phyloP scores from a whole-genome alignment of 192 early-diverging fungal species.

The Coemansia sp. region DNA sequence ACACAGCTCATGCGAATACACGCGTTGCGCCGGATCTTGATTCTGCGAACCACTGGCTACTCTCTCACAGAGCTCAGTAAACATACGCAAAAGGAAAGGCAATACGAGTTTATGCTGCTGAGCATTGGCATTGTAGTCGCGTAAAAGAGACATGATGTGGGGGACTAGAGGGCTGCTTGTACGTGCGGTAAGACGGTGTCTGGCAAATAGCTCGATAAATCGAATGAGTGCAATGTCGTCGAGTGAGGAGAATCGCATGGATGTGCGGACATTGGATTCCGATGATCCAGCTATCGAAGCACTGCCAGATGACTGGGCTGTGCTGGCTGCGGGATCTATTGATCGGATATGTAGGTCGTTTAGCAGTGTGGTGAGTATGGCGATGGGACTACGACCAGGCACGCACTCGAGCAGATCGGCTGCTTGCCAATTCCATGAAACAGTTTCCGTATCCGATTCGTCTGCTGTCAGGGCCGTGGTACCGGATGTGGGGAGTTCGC shows the following conservation, averaged over 20 bases:
- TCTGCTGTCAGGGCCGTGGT: neutral
- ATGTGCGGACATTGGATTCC: neutral
- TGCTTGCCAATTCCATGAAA: constrained; percentile 44
- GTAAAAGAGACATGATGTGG: constrained; percentile 28
- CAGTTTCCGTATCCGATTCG: constrained; percentile 13
- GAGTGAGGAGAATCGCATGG: constrained; percentile 8
- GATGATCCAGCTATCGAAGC: neutral
- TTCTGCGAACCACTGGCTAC: constrained; percentile 18
- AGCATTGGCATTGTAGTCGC: constrained; percentile 23
- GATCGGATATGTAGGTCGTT: constrained; percentile 24
- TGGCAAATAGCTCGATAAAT: constrained; percentile 35
- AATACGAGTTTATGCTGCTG: constrained; percentile 25
- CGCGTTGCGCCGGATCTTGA: constrained; percentile 10
- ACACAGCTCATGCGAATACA: constrained; percentile 26
- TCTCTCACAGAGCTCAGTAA: constrained; percentile 39
- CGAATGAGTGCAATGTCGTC: constrained; percentile 28
- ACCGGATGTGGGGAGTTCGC: neutral
- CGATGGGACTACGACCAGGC: constrained; percentile 22
- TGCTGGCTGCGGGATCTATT: neutral
- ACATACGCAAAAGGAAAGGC: constrained; percentile 46
- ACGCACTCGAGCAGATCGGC: constrained; percentile 33
- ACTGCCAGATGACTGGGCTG: constrained; percentile 7
- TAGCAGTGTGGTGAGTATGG: constrained; percentile 23
- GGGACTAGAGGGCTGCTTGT: constrained; percentile 21
- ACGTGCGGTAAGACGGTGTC: constrained; percentile 23